phyloP scores from a whole-genome alignment of 2,329 filamentous ascomycete genomes.

The Monosporascus ibericus region DNA sequence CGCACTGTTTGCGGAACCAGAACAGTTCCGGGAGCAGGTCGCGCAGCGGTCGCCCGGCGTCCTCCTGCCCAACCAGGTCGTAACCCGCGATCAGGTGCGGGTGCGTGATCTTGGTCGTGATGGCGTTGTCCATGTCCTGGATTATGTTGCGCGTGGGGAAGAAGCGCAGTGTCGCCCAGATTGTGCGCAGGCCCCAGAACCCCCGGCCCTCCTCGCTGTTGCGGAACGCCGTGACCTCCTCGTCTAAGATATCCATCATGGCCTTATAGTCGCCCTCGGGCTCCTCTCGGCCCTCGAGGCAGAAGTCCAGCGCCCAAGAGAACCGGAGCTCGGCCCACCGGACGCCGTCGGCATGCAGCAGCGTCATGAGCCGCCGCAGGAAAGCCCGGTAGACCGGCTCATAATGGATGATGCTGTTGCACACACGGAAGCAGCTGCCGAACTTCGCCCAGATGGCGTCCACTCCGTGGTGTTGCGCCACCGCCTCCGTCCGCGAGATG shows the following conservation, averaged over 20 bases:
- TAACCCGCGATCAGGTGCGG: slow-evolving; percentile 80
- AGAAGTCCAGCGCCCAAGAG: slow-evolving; percentile 68
- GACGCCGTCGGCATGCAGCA: slow-evolving; percentile 74
- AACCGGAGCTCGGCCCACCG: slow-evolving; percentile 76
- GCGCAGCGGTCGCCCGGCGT: slow-evolving; percentile 66
- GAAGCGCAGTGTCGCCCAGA: slow-evolving; percentile 72
- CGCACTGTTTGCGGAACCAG: slow-evolving; percentile 87
- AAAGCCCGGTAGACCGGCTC: slow-evolving; percentile 83
- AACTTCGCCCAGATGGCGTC: slow-evolving; percentile 86
- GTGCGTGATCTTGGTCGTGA: slow-evolving; percentile 71
- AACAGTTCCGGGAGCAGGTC: slow-evolving; percentile 81
- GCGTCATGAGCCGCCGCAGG: slow-evolving; percentile 62
- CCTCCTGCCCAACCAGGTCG: slow-evolving; percentile 86
- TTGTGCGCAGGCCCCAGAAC: slow-evolving; percentile 82
- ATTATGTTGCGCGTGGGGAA: slow-evolving; percentile 61
- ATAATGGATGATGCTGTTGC: slow-evolving; percentile 74
- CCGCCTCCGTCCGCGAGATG: slow-evolving; percentile 64
- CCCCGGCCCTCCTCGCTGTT: slow-evolving; percentile 59
- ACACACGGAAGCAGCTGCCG: slow-evolving; percentile 63
- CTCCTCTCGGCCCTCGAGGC: slow-evolving; percentile 54
- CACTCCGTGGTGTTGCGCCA: slow-evolving; percentile 75
- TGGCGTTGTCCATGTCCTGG: slow-evolving; percentile 81
- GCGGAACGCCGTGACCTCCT: slow-evolving; percentile 75
- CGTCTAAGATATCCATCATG: slow-evolving; percentile 67
- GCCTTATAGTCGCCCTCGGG: slow-evolving; percentile 62